Base-by-base conservation (phyloP, 2,329 filamentous ascomycete species). In the Pseudogymnoascus destructans region DNA sequence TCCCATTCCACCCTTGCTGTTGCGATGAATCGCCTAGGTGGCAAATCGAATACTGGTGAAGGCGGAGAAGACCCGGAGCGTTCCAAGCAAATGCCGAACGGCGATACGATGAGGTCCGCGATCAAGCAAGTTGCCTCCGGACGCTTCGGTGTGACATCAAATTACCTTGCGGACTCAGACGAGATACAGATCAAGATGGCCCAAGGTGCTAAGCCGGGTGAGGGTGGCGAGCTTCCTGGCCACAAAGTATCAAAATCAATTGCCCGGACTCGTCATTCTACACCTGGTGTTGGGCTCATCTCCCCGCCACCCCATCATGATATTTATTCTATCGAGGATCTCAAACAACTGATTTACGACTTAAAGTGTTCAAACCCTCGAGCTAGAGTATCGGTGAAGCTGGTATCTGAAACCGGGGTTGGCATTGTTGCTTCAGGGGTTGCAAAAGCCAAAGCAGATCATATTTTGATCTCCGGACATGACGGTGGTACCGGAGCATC, bases 181-280 rank as follows among this genome's bases (percentile, higher is more conserved):
- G 91, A 97, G 74, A 78, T 97, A 49, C 92, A 97, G 73, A 97
- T 97, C 75, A 97, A 97, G 81, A 97, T 97, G 92, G 92, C 92
- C 8, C 92, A 97, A 74, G 92, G 92, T 71, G 92, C 92, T 62
- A 97, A 97, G 80, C 92, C 92, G 59, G 92, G 92, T 73, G 92
- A 97, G 73, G 92, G 92, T 77, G 92, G 92, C 80, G 92, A 97
- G 73, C 82, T 97, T 69, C 92, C 92, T 55, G 92, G 92, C 38
- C 90, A 96, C 79, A 97, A 97, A 76, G 92, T 97, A 25, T 93
- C 91, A 61, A 88, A 88, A 68, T 88, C 89, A 5, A 97, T 97
- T 72, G 92, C 89, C 59, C 87, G 89, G 66, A 97, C 92, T 59
- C 86, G 92, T 71, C 91, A 96, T 77, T 97, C 92, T 8, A 97